These are phyloP conservation scores for Pseudogymnoascus sp. DNA, from an alignment of 2,329 filamentous ascomycete species.

Conservation along the genomic window DNA sequence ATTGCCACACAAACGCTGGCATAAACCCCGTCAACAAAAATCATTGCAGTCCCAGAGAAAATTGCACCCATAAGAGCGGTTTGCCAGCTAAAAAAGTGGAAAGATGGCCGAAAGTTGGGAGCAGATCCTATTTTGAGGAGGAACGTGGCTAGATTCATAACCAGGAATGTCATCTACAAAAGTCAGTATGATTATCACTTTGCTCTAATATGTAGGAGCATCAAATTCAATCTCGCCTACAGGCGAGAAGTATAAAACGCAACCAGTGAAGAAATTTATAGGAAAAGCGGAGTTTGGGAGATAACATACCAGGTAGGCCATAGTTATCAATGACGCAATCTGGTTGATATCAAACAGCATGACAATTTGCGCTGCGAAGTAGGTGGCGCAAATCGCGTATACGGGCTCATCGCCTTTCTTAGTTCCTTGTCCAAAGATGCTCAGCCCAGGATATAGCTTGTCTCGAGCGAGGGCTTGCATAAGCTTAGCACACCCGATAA, in stretches of 20 bases:
- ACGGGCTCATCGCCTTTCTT: constrained; percentile 67
- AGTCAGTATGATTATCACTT: constrained; percentile 11
- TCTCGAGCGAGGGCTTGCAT: constrained; percentile 78
- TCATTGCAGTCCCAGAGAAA: constrained; percentile 76
- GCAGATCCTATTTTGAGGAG: constrained; percentile 79
- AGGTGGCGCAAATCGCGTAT: constrained; percentile 69
- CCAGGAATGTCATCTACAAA: constrained; percentile 72
- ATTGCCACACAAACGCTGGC: constrained; percentile 68
- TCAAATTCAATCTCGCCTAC: background rate
- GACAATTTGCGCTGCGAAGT: constrained; percentile 66
- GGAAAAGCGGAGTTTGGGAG: background rate
- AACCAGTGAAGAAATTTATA: background rate
- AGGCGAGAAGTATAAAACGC: background rate
- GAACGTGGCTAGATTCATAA: constrained; percentile 83
- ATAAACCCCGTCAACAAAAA: constrained; percentile 79
- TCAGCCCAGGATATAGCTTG: constrained; percentile 67
- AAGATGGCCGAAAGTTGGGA: constrained; percentile 81
- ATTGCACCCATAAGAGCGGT: constrained; percentile 69
- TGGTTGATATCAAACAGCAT: constrained; percentile 80
- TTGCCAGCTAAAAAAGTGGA: constrained; percentile 84
- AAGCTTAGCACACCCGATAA: constrained; percentile 78
- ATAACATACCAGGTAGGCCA: constrained; percentile 65
- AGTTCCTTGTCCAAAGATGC: constrained; percentile 67
- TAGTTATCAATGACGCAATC: constrained; percentile 83
- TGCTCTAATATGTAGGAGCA: background rate